Conservation (phyloP, 768 basidiomycete genomes). For the Vararia minispora region DNA sequence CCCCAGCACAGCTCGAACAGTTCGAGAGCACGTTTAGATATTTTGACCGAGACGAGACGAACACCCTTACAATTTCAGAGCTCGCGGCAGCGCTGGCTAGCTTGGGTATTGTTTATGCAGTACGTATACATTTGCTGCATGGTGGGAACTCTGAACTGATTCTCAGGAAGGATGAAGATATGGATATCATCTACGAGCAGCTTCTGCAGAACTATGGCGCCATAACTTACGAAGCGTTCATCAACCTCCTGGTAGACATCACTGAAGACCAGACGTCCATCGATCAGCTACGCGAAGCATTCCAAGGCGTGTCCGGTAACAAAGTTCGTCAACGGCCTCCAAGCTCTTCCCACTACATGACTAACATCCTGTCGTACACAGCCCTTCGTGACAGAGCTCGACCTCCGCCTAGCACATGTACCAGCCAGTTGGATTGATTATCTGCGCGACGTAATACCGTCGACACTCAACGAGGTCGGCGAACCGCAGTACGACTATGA, state of each 20-base stretch:
- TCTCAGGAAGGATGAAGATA: slow-evolving; percentile 63
- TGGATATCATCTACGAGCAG: slow-evolving; percentile 74
- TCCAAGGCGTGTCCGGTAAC: slow-evolving; percentile 82
- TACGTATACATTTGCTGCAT: slow-evolving; percentile 20
- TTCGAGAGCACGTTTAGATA: slow-evolving; percentile 97
- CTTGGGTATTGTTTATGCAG: slow-evolving; percentile 87
- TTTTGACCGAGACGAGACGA: slow-evolving; percentile 89
- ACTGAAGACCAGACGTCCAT: slow-evolving; percentile 92
- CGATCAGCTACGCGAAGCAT: slow-evolving; percentile 86
- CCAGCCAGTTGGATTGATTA: slow-evolving; percentile 70
- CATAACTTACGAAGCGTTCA: slow-evolving; percentile 88
- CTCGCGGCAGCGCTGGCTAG: slow-evolving; percentile 93
- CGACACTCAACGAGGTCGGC: slow-evolving; percentile 34
- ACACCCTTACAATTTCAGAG: slow-evolving; percentile 75
- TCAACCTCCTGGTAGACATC: slow-evolving; percentile 89
- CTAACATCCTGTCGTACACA: slow-evolving; percentile 22
- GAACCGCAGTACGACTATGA: slow-evolving; percentile 77
- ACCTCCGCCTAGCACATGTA: slow-evolving; percentile 75
- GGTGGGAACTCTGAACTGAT: neutral
- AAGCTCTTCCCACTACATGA: no score
- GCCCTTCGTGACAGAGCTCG: slow-evolving; percentile 90
- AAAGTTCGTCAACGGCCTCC: slow-evolving; percentile 70
- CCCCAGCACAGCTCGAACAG: slow-evolving; percentile 91
- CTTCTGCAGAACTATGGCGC: slow-evolving; percentile 75
- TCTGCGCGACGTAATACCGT: slow-evolving; percentile 74